Conservation (phyloP, 345 rosid genomes). For the Melaleuca quinquenervia region DNA sequence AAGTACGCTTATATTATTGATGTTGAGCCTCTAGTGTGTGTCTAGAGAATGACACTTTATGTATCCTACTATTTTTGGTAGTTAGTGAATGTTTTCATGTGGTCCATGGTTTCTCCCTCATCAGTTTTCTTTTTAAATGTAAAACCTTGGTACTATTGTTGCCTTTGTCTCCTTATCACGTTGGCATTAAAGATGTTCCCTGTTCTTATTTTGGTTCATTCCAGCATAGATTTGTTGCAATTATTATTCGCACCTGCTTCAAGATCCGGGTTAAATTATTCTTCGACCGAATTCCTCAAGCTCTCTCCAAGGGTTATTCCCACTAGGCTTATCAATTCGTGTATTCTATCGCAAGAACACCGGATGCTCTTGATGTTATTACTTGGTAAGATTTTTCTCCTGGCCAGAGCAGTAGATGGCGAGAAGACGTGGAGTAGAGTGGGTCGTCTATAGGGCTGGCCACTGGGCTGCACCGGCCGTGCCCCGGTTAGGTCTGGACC, state of each 20-base stretch:
- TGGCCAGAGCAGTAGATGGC: background rate
- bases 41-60: too few relatives aligned
- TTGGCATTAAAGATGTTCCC: background rate
- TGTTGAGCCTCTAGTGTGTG: too few relatives aligned
- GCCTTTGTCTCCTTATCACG: too few relatives aligned
- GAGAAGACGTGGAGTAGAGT: background rate
- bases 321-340: background rate
- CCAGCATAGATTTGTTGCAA: too few relatives aligned
- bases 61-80: too few relatives aligned
- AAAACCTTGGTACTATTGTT: too few relatives aligned
- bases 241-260: background rate
- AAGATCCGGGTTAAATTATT: background rate
- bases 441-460: background rate
- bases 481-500: background rate
- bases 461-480: background rate
- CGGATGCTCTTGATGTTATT: background rate
- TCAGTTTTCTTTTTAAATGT: too few relatives aligned
- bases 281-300: background rate
- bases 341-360: background rate
- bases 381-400: background rate
- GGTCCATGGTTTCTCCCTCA: too few relatives aligned
- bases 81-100: too few relatives aligned
- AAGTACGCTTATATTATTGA: too few relatives aligned
- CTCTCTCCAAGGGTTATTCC: background rate
- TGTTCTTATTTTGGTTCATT: too few relatives aligned